A percentile compares a stretch with the other conserved stretches of the same genome.
These are phyloP conservation scores for Lactifluus subvellereus DNA, from an alignment of 768 basidiomycete genomes.

Conservation along the genomic window DNA sequence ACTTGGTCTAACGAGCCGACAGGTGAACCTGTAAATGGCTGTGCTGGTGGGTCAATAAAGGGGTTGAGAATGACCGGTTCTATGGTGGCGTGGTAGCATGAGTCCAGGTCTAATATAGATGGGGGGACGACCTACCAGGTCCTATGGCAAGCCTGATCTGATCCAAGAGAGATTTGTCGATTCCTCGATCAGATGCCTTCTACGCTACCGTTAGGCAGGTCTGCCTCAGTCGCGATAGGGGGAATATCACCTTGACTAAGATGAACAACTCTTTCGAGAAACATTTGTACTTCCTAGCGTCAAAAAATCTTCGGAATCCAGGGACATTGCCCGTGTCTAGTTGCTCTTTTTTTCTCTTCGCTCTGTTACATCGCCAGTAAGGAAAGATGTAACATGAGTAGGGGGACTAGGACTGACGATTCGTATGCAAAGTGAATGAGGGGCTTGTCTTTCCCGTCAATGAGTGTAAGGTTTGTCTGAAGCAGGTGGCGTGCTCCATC, in stretches of 20 bases:
- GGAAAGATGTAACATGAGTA: too few species aligned
- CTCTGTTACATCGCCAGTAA: not conserved
- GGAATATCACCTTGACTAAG: not conserved
- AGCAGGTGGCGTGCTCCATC: not conserved
- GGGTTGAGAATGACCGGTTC: not conserved
- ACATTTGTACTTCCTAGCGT: not conserved
- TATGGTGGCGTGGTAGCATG: not conserved
- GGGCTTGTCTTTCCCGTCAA: not conserved
- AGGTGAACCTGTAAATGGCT: not conserved
- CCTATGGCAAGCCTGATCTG: not conserved
- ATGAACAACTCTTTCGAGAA: not conserved
- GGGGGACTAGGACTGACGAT: not conserved
- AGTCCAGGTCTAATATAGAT: not conserved
- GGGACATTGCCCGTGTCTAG: not conserved
- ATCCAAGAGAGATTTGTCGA: not conserved
- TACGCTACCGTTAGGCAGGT: not conserved
- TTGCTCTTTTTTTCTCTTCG: accelerated
- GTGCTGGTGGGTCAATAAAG: not conserved
- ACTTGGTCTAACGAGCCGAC: not conserved
- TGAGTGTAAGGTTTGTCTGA: not conserved
- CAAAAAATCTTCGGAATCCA: not conserved
- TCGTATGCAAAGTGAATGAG: not conserved
- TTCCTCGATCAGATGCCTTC: not conserved
- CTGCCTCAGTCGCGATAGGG: too few species aligned
- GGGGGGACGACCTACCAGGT: not conserved